These are phyloP conservation scores for Fusarium neocosmosporiellum DNA, from an alignment of 2,329 filamentous ascomycete genomes.

Conservation along the genomic window DNA sequence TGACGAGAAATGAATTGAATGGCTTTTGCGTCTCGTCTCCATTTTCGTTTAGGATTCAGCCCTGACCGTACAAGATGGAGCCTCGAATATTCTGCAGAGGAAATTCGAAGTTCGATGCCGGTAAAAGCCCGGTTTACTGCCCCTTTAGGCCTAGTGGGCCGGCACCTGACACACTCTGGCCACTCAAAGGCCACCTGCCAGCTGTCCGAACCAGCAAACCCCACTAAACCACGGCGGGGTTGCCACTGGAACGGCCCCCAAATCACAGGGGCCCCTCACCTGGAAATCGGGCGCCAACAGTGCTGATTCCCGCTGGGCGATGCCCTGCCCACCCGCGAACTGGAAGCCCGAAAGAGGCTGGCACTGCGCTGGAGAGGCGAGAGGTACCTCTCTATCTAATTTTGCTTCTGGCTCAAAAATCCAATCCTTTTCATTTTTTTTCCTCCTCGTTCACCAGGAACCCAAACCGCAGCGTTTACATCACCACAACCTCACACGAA, in stretches of 20 bases:
- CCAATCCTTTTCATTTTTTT: slow-evolving; percentile 50
- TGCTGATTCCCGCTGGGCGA: slow-evolving; percentile 25
- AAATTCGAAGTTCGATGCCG: slow-evolving; percentile 34
- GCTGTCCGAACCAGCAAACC: slow-evolving; percentile 14
- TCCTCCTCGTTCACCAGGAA: slow-evolving; percentile 40
- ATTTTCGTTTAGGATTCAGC: slow-evolving; percentile 50
- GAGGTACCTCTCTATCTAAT: slow-evolving; percentile 45
- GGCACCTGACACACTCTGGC: slow-evolving; percentile 16
- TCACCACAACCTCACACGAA: slow-evolving; percentile 45
- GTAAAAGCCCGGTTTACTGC: slow-evolving; percentile 45
- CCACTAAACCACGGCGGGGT: slow-evolving; percentile 29
- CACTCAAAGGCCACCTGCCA: slow-evolving; percentile 22
- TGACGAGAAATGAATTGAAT: slow-evolving; percentile 20
- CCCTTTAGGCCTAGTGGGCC: slow-evolving; percentile 34
- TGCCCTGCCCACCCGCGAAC: slow-evolving; percentile 6
- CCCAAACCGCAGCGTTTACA: slow-evolving; percentile 43
- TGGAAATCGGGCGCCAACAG: slow-evolving; percentile 22
- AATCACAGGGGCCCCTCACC: slow-evolving; percentile 5
- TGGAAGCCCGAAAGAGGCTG: slow-evolving; percentile 17
- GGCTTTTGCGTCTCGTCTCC: slow-evolving; percentile 26
- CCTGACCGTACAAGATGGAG: slow-evolving; percentile 41
- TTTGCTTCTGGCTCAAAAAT: slow-evolving; percentile 47
- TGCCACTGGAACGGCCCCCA: slow-evolving; percentile 4
- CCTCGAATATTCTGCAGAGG: slow-evolving; percentile 16
- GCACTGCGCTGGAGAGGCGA: slow-evolving; percentile 13